A percentile compares a stretch with the other conserved stretches of the same genome.
These are phyloP conservation scores for Hypoxylon sp. DNA, from an alignment of 2,329 filamentous ascomycete species.

Conservation along the genomic window DNA sequence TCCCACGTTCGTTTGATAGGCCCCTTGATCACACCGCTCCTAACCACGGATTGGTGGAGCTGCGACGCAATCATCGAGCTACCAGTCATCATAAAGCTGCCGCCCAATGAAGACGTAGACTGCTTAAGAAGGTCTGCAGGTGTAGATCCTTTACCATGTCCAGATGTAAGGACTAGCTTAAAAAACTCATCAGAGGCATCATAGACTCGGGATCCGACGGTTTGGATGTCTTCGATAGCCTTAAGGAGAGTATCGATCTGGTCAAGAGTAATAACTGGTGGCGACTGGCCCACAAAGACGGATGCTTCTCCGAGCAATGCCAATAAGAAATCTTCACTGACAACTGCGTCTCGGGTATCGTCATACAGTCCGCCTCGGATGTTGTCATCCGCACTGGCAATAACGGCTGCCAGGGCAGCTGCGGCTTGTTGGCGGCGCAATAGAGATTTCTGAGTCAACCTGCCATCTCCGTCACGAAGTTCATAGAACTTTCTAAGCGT, in stretches of 20 bases:
- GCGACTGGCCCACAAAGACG: constrained; percentile 76
- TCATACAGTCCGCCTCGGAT: constrained; percentile 94
- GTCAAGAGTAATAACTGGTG: constrained; percentile 72
- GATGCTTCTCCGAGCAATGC: constrained; percentile 87
- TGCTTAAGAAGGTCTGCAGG: constrained; percentile 77
- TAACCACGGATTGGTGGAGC: constrained; percentile 69
- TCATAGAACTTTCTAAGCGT: constrained; percentile 92
- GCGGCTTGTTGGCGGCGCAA: constrained; percentile 78
- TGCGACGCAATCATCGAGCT: constrained; percentile 78
- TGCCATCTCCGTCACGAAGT: constrained; percentile 76
- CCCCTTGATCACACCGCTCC: constrained; percentile 55
- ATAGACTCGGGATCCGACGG: constrained; percentile 80
- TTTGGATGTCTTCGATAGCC: constrained; percentile 76
- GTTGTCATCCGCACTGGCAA: constrained; percentile 88
- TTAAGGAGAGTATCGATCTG: constrained; percentile 79
- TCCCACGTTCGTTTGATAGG: constrained; percentile 75
- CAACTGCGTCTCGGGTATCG: constrained; percentile 81
- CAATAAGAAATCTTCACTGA: constrained; percentile 89
- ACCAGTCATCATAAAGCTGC: constrained; percentile 78
- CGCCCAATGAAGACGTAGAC: constrained; percentile 61
- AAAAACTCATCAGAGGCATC: constrained; percentile 84
- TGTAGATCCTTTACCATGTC: constrained; percentile 74
- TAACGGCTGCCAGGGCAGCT: constrained; percentile 82
- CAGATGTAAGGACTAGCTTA: constrained; percentile 79
- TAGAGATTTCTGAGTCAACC: constrained; percentile 63